These are phyloP conservation scores for Zymoseptoria pseudotritici DNA, from an alignment of 2,329 filamentous ascomycete species.

Conservation along the genomic window DNA sequence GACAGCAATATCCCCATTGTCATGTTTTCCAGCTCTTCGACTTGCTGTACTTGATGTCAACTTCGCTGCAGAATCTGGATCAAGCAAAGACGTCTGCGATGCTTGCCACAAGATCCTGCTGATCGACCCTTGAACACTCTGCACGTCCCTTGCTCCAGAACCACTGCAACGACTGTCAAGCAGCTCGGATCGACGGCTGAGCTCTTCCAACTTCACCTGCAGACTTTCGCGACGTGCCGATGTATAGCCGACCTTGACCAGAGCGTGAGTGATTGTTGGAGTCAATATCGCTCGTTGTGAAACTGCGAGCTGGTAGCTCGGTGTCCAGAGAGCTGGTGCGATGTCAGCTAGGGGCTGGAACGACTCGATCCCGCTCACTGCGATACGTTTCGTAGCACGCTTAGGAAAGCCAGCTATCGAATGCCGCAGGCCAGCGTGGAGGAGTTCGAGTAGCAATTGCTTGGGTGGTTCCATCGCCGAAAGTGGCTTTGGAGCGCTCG, in stretches of 20 bases:
- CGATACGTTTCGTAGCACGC: constrained; percentile 21
- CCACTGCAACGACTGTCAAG: not conserved
- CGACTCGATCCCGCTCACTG: constrained; percentile 28
- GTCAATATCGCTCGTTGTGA: constrained; percentile 28
- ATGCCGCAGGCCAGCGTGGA: constrained; percentile 24
- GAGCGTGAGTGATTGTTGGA: constrained; percentile 33
- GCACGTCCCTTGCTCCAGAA: not conserved
- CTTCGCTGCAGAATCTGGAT: not conserved
- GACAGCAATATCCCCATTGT: not conserved
- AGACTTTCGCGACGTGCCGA: constrained; percentile 6
- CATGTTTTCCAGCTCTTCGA: not conserved
- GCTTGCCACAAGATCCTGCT: constrained; percentile 3
- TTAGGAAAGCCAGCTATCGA: constrained; percentile 27
- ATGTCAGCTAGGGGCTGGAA: constrained; percentile 31
- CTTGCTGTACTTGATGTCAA: not conserved
- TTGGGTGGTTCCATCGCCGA: not conserved
- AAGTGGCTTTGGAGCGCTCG: not conserved
- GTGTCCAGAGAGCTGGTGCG: constrained; percentile 35
- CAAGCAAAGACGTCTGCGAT: not conserved
- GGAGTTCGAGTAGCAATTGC: not conserved
- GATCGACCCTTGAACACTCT: not conserved
- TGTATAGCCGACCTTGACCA: constrained; percentile 8
- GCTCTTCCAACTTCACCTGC: constrained; percentile 10
- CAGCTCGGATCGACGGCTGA: constrained; percentile 3
- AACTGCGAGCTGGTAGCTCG: constrained; percentile 29